These are phyloP conservation scores for Ichthyophthirius multifiliis DNA, from an alignment of 169 alveolate species.

Conservation along the genomic window DNA sequence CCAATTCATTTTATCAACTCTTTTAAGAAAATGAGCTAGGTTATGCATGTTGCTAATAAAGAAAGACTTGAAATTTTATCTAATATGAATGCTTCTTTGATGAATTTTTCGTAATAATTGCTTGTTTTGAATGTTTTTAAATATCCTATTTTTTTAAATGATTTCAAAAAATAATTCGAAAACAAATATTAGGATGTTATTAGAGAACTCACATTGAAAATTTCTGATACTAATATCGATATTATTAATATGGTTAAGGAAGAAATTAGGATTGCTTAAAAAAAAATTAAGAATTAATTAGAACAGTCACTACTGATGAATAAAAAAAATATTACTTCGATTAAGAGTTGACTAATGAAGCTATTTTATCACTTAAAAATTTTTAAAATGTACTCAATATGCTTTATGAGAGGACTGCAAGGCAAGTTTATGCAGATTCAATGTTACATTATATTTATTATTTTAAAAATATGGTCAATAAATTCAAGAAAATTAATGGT, in stretches of 20 bases:
- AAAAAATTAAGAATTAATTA: slow-evolving; percentile 30
- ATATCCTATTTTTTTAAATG: slow-evolving; percentile 19
- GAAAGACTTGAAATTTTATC: slow-evolving; percentile 39
- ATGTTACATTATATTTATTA: neutral
- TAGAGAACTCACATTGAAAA: slow-evolving; percentile 55
- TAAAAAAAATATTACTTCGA: slow-evolving; percentile 43
- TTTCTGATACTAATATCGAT: slow-evolving; percentile 55
- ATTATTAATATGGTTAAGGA: slow-evolving; percentile 46
- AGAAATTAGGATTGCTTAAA: slow-evolving; percentile 36
- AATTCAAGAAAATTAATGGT: neutral
- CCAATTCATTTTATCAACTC: slow-evolving; percentile 20
- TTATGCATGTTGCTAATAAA: slow-evolving; percentile 46
- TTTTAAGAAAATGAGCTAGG: slow-evolving; percentile 33
- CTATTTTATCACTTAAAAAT: slow-evolving; percentile 21
- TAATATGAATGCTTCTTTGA: slow-evolving; percentile 27
- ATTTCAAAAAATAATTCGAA: slow-evolving; percentile 23
- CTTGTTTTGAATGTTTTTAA: slow-evolving; percentile 35
- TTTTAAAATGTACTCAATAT: slow-evolving; percentile 46
- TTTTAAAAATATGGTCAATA: neutral
- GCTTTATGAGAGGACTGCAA: slow-evolving; percentile 53
- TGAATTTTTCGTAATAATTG: slow-evolving; percentile 11
- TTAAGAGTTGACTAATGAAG: slow-evolving; percentile 28
- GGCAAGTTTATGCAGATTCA: neutral
- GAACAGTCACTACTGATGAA: slow-evolving; percentile 47
- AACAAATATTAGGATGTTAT: slow-evolving; percentile 34